Evolutionary conservation across 345 rosid species (phyloP).

Genomic region (Pelargonium nanum): DNA sequence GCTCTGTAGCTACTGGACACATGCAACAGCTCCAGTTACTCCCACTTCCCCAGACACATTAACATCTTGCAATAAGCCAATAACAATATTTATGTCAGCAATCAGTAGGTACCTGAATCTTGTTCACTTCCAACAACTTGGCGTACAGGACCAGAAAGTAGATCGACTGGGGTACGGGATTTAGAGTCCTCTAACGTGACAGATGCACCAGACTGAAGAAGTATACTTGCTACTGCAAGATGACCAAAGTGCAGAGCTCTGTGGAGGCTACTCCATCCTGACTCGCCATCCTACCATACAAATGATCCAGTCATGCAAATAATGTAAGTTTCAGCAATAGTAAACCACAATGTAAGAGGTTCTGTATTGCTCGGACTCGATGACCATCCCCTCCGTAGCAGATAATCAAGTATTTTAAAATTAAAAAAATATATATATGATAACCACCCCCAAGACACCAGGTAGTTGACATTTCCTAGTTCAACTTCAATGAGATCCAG

Average conservation of each 20-base stretch:
- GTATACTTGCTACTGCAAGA: constrained; percentile 87
- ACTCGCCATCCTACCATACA: constrained; percentile 86
- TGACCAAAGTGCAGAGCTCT: constrained; percentile 96
- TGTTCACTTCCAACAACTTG: constrained; percentile 43
- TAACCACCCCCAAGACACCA: too few species aligned
- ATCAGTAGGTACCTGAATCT: constrained; percentile 40
- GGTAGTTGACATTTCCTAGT: too few species aligned
- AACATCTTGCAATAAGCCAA: too few species aligned
- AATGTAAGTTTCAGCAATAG: too few species aligned
- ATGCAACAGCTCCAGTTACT: constrained; percentile 9
- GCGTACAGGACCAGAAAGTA: constrained; percentile 83
- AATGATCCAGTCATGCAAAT: background rate
- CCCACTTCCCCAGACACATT: too few species aligned
- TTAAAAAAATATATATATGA: too few species aligned
- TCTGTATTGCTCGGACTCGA: background rate
- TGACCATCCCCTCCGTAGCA: background rate
- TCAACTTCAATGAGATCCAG: too few species aligned
- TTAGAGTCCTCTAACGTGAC: constrained; percentile 61
- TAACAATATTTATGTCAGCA: background rate
- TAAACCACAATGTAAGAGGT: too few species aligned
- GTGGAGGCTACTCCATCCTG: constrained; percentile 97
- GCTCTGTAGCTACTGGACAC: constrained; percentile 66
- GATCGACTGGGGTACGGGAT: constrained; percentile 65
- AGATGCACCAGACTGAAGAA: constrained; percentile 74
- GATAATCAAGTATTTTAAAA: background rate